Evolutionary conservation across 2,329 filamentous ascomycete genomes (phyloP), one percentile per base, ranked within the genome.

Genomic region (Paecilomyces variotii): DNA sequence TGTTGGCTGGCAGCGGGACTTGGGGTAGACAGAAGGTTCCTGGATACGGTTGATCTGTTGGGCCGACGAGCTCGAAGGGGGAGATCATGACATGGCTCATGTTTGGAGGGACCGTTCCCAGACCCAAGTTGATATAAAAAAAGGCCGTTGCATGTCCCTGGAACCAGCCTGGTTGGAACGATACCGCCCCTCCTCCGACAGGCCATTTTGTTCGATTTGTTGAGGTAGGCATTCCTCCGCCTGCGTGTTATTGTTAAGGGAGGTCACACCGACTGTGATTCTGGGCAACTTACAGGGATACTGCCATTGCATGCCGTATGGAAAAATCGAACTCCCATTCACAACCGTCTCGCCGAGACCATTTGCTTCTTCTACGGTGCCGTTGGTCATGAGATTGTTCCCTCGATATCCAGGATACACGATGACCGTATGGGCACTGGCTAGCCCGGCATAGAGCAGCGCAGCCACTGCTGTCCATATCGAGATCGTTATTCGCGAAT

Each of bases 121-220:
- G 85, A 64, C 94, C 94, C 57, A 97, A 81, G 78, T 97, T 97
- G 76, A 97, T 80, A 77, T 96, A 96, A 71, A 96, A 82, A 67
- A 91, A 84, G 19, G 91, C 93, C 4, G 85, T 87, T 35, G 83
- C 74, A 73, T 97, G 94, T 63, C 94, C 94, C 59, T 87, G 86
- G 79, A 97, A 97, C 94, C 94, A 97, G 68, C 93, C 94, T 0
- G 94, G 94, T 71, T 97, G 93, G 68, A 97, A 82, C 55, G 91
- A 84, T 61, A 99, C 70, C n/a, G 91, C 91, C 62, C 94, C 94
- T 65, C 94, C 94, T 30, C 78, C 84, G 55, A 91, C 82, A 14
- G 94, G 92, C 94, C 94, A 97, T 77, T 88, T 90, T 12, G 94
- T 96, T 62, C 93, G 86, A 77, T 99, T 97, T 52, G 76, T 81